Base-by-base conservation (phyloP, 106 monocot genomes). In the Acanthochlamys bracteata region DNA sequence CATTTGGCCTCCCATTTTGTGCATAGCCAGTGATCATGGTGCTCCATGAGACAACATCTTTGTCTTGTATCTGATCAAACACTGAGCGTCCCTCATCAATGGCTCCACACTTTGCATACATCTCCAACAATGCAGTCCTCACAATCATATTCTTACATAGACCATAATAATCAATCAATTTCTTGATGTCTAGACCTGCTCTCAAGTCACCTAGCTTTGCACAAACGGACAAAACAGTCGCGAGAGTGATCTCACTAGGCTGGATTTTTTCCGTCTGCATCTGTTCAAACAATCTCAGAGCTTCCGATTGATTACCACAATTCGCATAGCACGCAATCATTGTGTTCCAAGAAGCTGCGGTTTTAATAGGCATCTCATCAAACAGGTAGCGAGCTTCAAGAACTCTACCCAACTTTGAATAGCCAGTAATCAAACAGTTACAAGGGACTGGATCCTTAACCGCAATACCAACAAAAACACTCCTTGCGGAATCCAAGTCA, bases 21-120 rank as follows among this genome's bases (percentile, higher is more conserved):
- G 94, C 86, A 76, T 87, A 95, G 14, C 94, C 94, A 39, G 86
- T 79, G 49, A 90, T 87, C 94, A 95, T 95, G 26, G 94, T 81
- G 45, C 79, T 90, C 94, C 94, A 95, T 13, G 90, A 90, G 25
- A 95, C 74, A 6, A 87, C 82, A 65, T 95, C 94, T 57, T 69
- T 86, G 13, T 17, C 61, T 4, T 69, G 55, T 73, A 90, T 86
- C 43, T 54, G 57, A 69, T 95, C 82, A 66, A 95, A 95, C 71
- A 86, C 86, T 3, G 10, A 4, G 0, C 94, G 71, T 41, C 90
- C 90, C 73, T 90, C 84, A 42, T 90, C 86, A 59, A 95, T 82
- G 8, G 70, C 79, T 16, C 86, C 86, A 47, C 90, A 86, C 43
- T 90, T 95, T 20, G 86, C 69, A 58, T 84, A 84, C 86, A 95